A percentile compares a stretch with the other conserved stretches of the same genome.
These are phyloP conservation scores for Glycine latifolia DNA, from an alignment of 306 rosid species.

Conservation along the genomic window DNA sequence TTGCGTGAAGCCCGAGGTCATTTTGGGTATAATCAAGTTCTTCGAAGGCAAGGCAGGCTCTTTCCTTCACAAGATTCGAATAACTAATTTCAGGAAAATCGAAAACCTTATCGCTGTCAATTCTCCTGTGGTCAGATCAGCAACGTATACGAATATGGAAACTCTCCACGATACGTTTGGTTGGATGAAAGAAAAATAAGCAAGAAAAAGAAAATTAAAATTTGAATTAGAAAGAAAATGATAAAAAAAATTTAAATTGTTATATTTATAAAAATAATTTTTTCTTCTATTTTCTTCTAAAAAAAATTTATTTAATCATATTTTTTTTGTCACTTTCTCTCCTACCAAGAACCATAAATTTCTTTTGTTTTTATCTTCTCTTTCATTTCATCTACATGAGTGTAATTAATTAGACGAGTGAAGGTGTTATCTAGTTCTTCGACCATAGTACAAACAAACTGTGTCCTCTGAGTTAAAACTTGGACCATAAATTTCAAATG, in stretches of 20 bases:
- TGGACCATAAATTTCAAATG: not conserved
- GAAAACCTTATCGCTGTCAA: not conserved
- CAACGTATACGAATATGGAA: slow-evolving; percentile 12
- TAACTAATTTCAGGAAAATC: not conserved
- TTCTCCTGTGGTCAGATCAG: not conserved
- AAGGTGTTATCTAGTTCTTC: slow-evolving; percentile 14
- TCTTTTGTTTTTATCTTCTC: not conserved
- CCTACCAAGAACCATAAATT: no score
- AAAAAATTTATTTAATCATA: no score
- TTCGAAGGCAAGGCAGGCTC: not conserved
- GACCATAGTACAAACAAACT: slow-evolving; percentile 4
- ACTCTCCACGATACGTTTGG: no score
- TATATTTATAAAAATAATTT: no score
- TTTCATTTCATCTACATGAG: slow-evolving; percentile 3
- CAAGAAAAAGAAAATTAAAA: no score
- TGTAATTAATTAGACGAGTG: slow-evolving; percentile 6
- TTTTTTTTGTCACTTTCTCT: no score
- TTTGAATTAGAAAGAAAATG: no score
- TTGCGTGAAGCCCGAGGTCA: not conserved
- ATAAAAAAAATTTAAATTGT: no score
- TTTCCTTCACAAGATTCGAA: not conserved
- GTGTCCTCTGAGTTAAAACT: not conserved
- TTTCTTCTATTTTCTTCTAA: no score
- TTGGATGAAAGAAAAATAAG: no score
- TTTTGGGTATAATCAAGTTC: not conserved